These are phyloP conservation scores for Lippia alba DNA, from an alignment of 305 asterid genomes.

Conservation along the genomic window DNA sequence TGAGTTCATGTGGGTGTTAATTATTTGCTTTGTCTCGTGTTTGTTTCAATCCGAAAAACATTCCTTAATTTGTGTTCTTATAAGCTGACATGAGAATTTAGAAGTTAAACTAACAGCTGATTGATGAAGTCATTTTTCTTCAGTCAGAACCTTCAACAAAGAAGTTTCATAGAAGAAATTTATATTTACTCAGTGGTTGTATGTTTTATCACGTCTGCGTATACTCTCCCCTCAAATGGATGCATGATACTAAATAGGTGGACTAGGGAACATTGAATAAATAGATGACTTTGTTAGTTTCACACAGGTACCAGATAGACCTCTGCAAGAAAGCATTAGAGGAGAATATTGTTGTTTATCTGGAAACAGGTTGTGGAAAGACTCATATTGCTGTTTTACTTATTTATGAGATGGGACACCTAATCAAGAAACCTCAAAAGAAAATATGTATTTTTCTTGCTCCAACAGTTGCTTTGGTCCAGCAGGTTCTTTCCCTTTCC, in stretches of 20 bases:
- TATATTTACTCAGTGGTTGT: slow-evolving; percentile 17
- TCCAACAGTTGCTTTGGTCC: slow-evolving; percentile 93
- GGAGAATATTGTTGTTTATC: slow-evolving; percentile 81
- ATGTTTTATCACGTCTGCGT: neutral
- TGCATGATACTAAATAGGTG: slow-evolving; percentile 23
- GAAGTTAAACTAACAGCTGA: slow-evolving; percentile 4
- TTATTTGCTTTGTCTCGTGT: no score
- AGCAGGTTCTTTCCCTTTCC: slow-evolving; percentile 69
- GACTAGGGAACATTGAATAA: neutral
- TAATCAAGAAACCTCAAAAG: slow-evolving; percentile 88
- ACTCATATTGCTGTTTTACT: slow-evolving; percentile 93
- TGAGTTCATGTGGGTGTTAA: no score
- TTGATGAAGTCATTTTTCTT: slow-evolving; percentile 8
- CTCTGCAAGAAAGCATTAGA: slow-evolving; percentile 87
- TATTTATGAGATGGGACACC: slow-evolving; percentile 90
- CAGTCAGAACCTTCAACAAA: slow-evolving; percentile 12
- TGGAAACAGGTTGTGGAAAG: slow-evolving; percentile 98
- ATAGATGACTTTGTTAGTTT: slow-evolving; percentile 30
- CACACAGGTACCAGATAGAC: slow-evolving; percentile 84
- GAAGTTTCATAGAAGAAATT: no score
- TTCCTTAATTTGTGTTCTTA: slow-evolving; percentile 1
- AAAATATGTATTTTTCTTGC: slow-evolving; percentile 91
- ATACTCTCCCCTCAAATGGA: slow-evolving; percentile 20
- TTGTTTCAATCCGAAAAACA: neutral
- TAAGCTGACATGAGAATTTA: slow-evolving; percentile 15